phyloP scores from a whole-genome alignment of 1,139 yeast species.

The Pichia sp. region DNA sequence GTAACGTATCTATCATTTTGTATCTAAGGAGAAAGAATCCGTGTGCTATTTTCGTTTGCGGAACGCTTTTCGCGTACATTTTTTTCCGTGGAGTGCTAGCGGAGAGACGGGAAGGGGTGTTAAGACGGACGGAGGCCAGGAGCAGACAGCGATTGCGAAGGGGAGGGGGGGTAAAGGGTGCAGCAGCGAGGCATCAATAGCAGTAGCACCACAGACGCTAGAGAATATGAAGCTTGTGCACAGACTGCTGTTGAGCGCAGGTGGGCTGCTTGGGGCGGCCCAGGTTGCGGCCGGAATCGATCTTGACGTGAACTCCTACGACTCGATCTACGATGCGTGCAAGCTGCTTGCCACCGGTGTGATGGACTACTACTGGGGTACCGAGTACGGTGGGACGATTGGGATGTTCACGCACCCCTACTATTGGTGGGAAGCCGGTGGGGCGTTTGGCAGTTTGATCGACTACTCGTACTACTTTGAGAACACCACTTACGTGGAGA shows the following conservation, averaged over 20 bases:
- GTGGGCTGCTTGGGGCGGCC: neutral
- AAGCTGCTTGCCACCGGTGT: conserved; percentile 63
- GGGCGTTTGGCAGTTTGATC: conserved; percentile 85
- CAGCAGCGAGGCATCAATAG: neutral
- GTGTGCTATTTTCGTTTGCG: too few species aligned
- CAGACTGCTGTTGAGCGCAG: neutral
- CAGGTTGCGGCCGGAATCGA: conserved; percentile 15
- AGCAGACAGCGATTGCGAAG: too few species aligned
- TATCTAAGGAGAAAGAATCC: too few species aligned
- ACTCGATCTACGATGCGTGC: conserved; percentile 47
- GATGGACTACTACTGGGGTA: conserved; percentile 80
- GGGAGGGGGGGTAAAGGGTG: neutral
- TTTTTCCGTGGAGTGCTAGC: too few species aligned
- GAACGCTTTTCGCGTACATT: too few species aligned
- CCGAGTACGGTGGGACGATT: conserved; percentile 62
- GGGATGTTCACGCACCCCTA: conserved; percentile 86
- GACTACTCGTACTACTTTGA: conserved; percentile 73
- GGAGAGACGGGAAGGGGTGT: too few species aligned
- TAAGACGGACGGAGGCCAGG: too few species aligned
- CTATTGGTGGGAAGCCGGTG: conserved; percentile 99
- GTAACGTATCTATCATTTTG: neutral
- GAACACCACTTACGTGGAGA: conserved; percentile 60
- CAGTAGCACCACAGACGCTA: neutral
- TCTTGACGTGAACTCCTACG: conserved; percentile 35
- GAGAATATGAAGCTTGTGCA: neutral